These are phyloP conservation scores for Suhomyces canberraensis DNA, from an alignment of 805 yeast genomes.

Conservation along the genomic window DNA sequence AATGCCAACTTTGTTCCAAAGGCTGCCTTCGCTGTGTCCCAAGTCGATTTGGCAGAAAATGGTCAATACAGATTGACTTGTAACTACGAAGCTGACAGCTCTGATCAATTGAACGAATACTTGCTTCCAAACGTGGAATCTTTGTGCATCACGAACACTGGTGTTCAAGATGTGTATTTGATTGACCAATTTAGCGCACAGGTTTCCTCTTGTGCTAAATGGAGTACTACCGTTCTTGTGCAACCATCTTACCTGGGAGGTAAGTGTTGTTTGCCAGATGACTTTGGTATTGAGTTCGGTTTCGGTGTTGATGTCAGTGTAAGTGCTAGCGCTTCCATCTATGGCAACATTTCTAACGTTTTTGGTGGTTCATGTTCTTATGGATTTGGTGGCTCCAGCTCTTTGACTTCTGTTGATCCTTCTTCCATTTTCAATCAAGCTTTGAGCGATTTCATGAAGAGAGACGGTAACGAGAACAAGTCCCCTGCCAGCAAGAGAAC, in stretches of 20 bases:
- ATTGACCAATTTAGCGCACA: constrained; percentile 10
- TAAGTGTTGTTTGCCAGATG: constrained; percentile 23
- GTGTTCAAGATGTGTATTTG: constrained; percentile 14
- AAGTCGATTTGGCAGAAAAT: constrained; percentile 18
- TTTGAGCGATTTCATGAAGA: constrained; percentile 6
- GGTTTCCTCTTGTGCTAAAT: constrained; percentile 16
- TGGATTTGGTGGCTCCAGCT: constrained; percentile 1
- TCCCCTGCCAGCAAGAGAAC: constrained; percentile 4
- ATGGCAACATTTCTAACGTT: constrained; percentile 4
- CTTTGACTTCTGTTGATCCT: constrained; percentile 5
- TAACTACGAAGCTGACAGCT: constrained; percentile 22
- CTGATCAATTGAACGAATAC: constrained; percentile 14
- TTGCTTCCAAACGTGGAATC: constrained; percentile 15
- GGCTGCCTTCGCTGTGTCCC: constrained; percentile 24
- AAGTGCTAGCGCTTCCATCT: constrained; percentile 4
- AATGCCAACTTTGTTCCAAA: constrained; percentile 13
- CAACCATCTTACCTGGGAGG: constrained; percentile 15
- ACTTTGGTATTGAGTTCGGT: constrained; percentile 17
- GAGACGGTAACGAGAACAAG: constrained; percentile 5
- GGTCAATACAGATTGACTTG: constrained; percentile 18
- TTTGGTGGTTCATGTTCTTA: constrained; percentile 9
- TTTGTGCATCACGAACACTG: constrained; percentile 20
- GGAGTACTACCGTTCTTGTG: constrained; percentile 22
- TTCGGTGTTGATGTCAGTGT: constrained; percentile 7
- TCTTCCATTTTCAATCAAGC: constrained; percentile 1